Evolutionary conservation across 2,329 filamentous ascomycete genomes (phyloP).

Genomic region (Colletotrichum australisinense): DNA sequence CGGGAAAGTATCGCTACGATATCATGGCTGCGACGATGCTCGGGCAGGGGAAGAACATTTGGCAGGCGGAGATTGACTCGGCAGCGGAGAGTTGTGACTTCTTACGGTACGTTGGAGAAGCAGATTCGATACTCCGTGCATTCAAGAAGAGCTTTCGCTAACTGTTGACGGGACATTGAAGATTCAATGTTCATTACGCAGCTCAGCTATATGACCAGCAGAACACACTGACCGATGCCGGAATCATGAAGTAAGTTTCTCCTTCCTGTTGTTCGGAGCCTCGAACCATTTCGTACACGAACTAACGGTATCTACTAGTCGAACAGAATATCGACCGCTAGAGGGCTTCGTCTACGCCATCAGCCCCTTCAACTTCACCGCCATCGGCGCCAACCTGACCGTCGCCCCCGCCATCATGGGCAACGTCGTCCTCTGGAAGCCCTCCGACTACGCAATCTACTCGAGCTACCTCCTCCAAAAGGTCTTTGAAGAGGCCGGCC

Average conservation of each 20-base stretch:
- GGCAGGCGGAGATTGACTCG: constrained; percentile 97
- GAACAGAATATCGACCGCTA: constrained; percentile 87
- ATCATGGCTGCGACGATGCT: constrained; percentile 97
- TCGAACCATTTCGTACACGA: too few species aligned
- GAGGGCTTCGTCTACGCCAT: constrained; percentile 97
- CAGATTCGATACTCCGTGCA: too few species aligned
- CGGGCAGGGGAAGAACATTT: constrained; percentile 97
- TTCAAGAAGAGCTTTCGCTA: too few species aligned
- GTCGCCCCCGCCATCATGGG: constrained; percentile 88
- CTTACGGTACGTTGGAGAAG: constrained; percentile 61
- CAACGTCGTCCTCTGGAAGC: constrained; percentile 97
- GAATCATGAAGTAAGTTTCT: constrained; percentile 78
- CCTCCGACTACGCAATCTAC: constrained; percentile 90
- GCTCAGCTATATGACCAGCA: constrained; percentile 91
- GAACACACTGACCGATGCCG: constrained; percentile 83
- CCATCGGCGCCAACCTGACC: constrained; percentile 89
- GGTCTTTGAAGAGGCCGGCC: constrained; percentile 91
- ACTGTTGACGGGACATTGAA: too few species aligned
- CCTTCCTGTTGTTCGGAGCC: too few species aligned
- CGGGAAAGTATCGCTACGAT: constrained; percentile 94
- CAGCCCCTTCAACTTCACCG: constrained; percentile 97
- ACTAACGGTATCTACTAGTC: constrained; percentile 41
- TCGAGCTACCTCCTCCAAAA: constrained; percentile 92
- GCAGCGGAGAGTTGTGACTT: constrained; percentile 95
- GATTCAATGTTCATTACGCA: constrained; percentile 92